Conservation (phyloP, 306 rosid species). For the Nissolia schottii region DNA sequence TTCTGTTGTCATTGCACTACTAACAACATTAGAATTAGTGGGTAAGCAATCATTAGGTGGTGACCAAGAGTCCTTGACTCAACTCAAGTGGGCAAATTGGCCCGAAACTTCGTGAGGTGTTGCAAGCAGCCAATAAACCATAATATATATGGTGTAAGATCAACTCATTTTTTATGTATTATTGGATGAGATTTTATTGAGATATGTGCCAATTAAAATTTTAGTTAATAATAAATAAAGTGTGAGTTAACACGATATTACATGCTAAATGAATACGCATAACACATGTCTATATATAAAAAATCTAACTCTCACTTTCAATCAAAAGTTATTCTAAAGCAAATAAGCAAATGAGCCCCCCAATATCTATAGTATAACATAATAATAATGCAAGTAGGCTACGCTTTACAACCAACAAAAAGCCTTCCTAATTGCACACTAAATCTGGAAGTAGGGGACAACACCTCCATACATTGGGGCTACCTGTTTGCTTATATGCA, state of each 20-base stretch:
- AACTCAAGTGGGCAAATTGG: conserved; percentile 5
- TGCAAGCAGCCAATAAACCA: neutral
- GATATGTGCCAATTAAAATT: too few relatives aligned
- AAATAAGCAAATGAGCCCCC: neutral
- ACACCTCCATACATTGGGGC: neutral
- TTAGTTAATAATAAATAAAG: too few relatives aligned
- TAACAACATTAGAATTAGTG: neutral
- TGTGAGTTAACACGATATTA: too few relatives aligned
- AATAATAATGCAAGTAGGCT: conserved; percentile 31
- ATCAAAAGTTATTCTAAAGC: neutral
- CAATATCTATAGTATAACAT: neutral
- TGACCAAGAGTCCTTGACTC: neutral
- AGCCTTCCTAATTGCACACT: neutral
- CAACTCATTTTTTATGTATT: too few relatives aligned
- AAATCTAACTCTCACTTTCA: neutral
- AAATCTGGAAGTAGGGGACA: conserved; percentile 24
- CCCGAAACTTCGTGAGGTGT: conserved; percentile 11
- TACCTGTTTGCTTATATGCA: too few relatives aligned
- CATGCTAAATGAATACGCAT: too few relatives aligned
- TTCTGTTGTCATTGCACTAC: neutral
- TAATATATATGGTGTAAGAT: too few relatives aligned
- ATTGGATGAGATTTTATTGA: too few relatives aligned
- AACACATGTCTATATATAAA: too few relatives aligned
- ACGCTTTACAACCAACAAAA: conserved; percentile 39
- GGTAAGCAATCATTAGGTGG: neutral